A percentile compares a stretch with the other conserved stretches of the same genome.
phyloP scores from a whole-genome alignment of 2,329 filamentous ascomycete genomes.

The Onygenales sp. region DNA sequence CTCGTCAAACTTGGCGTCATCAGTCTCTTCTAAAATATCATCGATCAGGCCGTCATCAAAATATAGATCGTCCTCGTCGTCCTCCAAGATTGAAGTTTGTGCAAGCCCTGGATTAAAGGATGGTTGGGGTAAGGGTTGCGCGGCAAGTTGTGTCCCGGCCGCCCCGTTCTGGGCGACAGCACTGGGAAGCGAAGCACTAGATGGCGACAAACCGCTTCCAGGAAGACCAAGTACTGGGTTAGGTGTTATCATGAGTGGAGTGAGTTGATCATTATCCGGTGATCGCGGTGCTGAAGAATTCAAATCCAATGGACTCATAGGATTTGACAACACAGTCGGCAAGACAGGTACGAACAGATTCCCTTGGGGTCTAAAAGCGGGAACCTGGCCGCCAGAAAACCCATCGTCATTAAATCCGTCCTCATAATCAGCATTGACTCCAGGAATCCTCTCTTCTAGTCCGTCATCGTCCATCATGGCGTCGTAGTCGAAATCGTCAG shows the following conservation, averaged over 20 bases:
- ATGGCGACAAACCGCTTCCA: not conserved
- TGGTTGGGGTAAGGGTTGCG: not conserved
- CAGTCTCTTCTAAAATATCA: constrained; percentile 24
- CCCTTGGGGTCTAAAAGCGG: constrained; percentile 14
- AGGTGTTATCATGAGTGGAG: not conserved
- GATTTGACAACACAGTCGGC: constrained; percentile 27
- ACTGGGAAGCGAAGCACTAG: not conserved
- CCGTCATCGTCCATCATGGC: constrained; percentile 33
- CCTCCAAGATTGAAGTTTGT: not conserved
- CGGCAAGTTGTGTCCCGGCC: not conserved
- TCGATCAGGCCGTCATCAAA: constrained; percentile 38
- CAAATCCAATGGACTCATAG: constrained; percentile 18
- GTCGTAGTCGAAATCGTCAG: constrained; percentile 37
- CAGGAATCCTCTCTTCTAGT: constrained; percentile 40
- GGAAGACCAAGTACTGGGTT: not conserved
- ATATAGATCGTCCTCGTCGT: constrained; percentile 31
- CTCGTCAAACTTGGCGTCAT: constrained; percentile 35
- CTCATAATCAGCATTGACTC: constrained; percentile 36
- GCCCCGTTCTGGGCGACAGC: not conserved
- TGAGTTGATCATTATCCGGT: not conserved
- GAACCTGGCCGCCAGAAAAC: constrained; percentile 16
- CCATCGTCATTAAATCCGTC: constrained; percentile 21
- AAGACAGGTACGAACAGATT: constrained; percentile 27
- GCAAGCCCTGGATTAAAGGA: not conserved
- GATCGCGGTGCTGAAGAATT: constrained; percentile 5